Conservation (phyloP, 169 alveolate genomes). For the Cryptosporidium parvum region DNA sequence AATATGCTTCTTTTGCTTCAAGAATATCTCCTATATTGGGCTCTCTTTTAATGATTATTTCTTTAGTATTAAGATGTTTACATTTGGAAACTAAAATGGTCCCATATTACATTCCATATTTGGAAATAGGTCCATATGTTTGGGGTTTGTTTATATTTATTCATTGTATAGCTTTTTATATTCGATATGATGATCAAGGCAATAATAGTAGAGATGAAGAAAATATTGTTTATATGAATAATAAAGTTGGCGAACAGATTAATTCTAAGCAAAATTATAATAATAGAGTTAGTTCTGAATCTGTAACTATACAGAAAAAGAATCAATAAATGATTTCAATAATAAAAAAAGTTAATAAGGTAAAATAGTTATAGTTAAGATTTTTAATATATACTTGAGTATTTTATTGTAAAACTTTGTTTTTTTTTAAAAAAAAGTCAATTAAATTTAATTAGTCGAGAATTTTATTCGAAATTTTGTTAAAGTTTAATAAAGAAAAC, state of each 20-base stretch:
- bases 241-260: not conserved
- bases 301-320: not conserved
- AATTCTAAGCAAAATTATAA: not conserved
- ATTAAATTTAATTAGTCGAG: no score
- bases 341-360: not conserved
- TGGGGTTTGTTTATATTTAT: constrained; percentile 63
- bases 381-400: no score
- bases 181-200: constrained; percentile 38
- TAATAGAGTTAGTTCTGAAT: not conserved
- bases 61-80: constrained; percentile 22
- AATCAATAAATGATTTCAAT: not conserved
- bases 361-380: not conserved
- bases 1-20: constrained; percentile 41
- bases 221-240: not conserved
- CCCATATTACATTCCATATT: constrained; percentile 40
- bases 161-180: constrained; percentile 50
- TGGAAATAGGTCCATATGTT: constrained; percentile 61
- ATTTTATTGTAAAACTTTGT: no score
- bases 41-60: constrained; percentile 12
- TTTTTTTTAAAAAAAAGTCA: no score
- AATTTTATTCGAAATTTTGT: no score
- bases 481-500: not conserved
- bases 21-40: constrained; percentile 57
- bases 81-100: constrained; percentile 19
- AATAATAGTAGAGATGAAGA: not conserved